Evolutionary conservation across 2,329 filamentous ascomycete species (phyloP), one percentile per base, ranked within the genome.

Genomic region (Lasiodiplodia hormozganensis): DNA sequence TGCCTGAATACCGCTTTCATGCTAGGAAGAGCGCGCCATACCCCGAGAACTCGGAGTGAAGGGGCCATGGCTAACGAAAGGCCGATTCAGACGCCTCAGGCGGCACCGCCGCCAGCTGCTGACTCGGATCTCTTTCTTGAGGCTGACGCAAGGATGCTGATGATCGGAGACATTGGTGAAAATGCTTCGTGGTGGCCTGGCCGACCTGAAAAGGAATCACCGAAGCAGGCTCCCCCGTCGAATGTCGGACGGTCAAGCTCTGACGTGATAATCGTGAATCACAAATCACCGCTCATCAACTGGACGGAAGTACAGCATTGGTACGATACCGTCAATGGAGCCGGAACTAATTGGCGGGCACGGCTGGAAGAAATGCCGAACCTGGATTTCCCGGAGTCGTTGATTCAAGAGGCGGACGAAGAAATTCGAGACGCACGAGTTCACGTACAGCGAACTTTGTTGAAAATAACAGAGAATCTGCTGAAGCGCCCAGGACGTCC

Each of bases 171-270:
- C 73, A 85, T 94, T 72, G 91, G 90, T 0, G 92, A 96, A 76
- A 96, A 96, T 75, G 92, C 91, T 2, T 87, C 87, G 8, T 95
- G 92, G 92, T 95, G 92, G 92, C 89, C 90, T 57, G 91, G 90
- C 1, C 85, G 85, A 60, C 53, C 60, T 38, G 68, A 66, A 51
- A 53, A 64, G 49, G 57, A 68, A 34, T 47, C 56, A 16, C 57
- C 57, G 14, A 54, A 56, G 38, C 57, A 68, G 14, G 14, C n/a
- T 28, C 34, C 40, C 12, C 14, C 25, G 14, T 38, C 31, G 8
- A 34, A 68, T 18, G 31, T 23, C 7, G 67, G 57, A n/a, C 54
- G 52, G 38, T 47, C 67, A 11, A 51, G 31, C 25, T 23, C 57
- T 21, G 58, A 68, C 23, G 52, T 38, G 38, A 49, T 60, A 34